Evolutionary conservation across 257 asterid genomes (phyloP), one percentile per base, ranked within the genome.

Genomic region (Knoxia roxburghii): DNA sequence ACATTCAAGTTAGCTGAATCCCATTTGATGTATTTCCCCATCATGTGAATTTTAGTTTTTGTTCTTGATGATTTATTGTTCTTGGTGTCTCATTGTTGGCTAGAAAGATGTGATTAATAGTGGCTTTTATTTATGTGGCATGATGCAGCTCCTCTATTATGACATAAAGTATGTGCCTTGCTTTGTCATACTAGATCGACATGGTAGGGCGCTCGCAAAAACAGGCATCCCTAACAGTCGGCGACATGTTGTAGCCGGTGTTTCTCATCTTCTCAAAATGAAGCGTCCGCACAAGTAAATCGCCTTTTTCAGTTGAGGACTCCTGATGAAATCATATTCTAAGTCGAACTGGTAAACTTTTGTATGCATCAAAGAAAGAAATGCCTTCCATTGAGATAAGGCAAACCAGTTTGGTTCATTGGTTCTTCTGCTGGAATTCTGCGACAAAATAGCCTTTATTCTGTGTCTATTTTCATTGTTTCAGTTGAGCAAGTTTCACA

Each of bases 141-240:
- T 50, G 32, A 46, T 78, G 84, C 85, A 90, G 96, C 92, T 90
- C 48, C 95, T 88, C 43, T 84, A 88, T 72, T 90, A 88, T 62
- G 93, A 88, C 84, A 85, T 90, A 40, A 86, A 75, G 74, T 90
- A 90, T 49, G 97, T 90, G 67, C 96, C 97, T 21, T 88, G 97
- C 85, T 88, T 90, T n/a, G 95, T 90, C 64, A 81, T 90, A 0
- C 67, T 90, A 51, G 96, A 88, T 65, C 81, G 84, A 68, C 13
- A 83, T n/a, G 97, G 97, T 30, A 85, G 65, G 52, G 96, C 95
- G 0, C 74, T 88, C 54, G 95, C 93, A 40, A 90, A 90, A 72
- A 88, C 96, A 3, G 96, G 96, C 0, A 79, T 86, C 18, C 97
- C 97, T 4, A 71, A 73, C 76, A 88, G 89, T 67, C 79, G 96